Base-by-base conservation (phyloP, 352 stramenopile species). In the Phytophthora tubulina region DNA sequence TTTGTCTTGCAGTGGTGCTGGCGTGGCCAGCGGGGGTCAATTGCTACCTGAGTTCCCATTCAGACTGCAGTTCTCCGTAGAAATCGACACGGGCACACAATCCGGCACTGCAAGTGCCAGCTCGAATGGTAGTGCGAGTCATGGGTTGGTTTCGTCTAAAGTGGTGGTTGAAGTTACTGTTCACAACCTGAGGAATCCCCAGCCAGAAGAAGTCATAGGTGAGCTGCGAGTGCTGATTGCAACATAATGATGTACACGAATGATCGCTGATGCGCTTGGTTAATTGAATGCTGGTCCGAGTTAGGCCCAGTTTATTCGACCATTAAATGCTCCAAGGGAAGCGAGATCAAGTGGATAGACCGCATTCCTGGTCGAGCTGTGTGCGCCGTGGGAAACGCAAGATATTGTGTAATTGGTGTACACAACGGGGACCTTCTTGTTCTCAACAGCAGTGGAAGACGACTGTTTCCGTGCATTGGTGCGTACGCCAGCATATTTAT, bases 391-490 rank as follows among this genome's bases (percentile, higher is more conserved):
- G 90, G 88, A 52, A 96, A 96, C 64, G 78, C 80, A 14, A 73
- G 36, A 2, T 90, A 93, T 45, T 93, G 76, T 53, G 85, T 83
- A 4, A 36, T 95, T 32, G 85, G 76, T n/a, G 79, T 85, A 21
- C 70, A 79, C 57, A 92, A 79, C 6, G 90, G 90, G 1, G 80
- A 93, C 39, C 69, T 96, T 11, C 89, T 92, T 60, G 56, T 95
- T 27, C 42, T 94, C 10, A 93, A 75, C 50, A 72, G 66, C 1
- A 87, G 73, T 38, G 90, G 90, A 3, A 77, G 87, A 32, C 80
- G 90, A 38, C 73, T 96, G 8, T 95, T 96, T 53, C 90, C 90
- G 10, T 93, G 73, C 63, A 95, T 96, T 38, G 67, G 88, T 95
- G 57, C 55, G 75, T 80, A 49, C 21, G 27, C 8, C 31, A 52